Evolutionary conservation across 805 yeast species (phyloP).

Genomic region (Dipodascopsis uninucleata): DNA sequence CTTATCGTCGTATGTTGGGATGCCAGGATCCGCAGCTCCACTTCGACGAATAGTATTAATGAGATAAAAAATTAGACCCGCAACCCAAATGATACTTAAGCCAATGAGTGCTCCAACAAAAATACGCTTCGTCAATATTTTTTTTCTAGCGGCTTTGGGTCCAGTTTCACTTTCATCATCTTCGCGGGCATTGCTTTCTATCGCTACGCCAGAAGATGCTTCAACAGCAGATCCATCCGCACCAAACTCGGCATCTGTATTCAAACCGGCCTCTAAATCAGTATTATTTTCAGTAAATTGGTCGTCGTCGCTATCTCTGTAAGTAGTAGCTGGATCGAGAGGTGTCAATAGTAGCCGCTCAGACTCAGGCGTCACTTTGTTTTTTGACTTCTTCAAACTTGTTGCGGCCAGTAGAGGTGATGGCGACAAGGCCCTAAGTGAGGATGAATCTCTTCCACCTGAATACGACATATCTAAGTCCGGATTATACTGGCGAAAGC

Average conservation of each 20-base stretch:
- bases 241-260: slow-evolving; percentile 1
- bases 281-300: slow-evolving; percentile 1
- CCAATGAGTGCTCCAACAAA: slow-evolving; percentile 17
- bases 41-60: slow-evolving; percentile 8
- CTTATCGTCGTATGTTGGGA: slow-evolving; percentile 2
- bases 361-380: slow-evolving; percentile 7
- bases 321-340: slow-evolving; percentile 1
- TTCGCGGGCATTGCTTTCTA: slow-evolving; percentile 6
- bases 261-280: slow-evolving; percentile 4
- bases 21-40: not conserved
- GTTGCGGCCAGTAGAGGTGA: too few species aligned
- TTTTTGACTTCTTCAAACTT: too few species aligned
- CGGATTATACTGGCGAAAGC: too few species aligned
- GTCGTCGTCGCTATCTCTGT: slow-evolving; percentile 5
- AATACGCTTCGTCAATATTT: slow-evolving; percentile 15
- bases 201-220: slow-evolving; percentile 7
- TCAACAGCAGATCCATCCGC: slow-evolving; percentile 8
- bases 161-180: not conserved
- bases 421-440: too few species aligned
- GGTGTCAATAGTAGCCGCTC: slow-evolving; percentile 19
- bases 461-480: too few species aligned
- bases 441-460: too few species aligned
- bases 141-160: slow-evolving; percentile 1
- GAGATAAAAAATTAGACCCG: slow-evolving; percentile 20
- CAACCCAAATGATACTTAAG: slow-evolving; percentile 15